phyloP scores from a whole-genome alignment of 441 rosid species.

The Adansonia grandidieri region DNA sequence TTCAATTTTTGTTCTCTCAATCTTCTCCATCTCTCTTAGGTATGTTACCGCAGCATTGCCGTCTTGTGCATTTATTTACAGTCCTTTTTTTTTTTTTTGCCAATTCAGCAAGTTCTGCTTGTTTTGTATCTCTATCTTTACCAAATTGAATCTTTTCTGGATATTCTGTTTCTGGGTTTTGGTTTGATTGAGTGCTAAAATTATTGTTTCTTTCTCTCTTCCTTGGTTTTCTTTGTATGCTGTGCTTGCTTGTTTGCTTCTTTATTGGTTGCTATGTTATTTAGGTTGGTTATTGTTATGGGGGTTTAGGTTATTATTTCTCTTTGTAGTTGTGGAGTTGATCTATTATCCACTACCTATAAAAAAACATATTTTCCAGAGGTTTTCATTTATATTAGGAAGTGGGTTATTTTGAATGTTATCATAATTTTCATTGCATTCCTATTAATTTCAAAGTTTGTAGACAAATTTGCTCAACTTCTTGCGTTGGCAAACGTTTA shows the following conservation, averaged over 20 bases:
- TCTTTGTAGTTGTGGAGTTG: neutral
- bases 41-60: neutral
- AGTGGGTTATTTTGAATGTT: neutral
- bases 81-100: neutral
- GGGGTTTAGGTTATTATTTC: neutral
- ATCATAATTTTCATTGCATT: neutral
- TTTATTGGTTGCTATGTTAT: neutral
- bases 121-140: neutral
- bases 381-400: neutral
- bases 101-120: neutral
- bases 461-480: neutral
- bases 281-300: neutral
- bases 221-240: neutral
- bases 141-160: neutral
- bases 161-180: neutral
- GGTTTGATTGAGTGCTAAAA: neutral
- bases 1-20: neutral
- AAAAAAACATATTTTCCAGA: neutral
- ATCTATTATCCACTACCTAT: neutral
- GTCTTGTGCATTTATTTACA: neutral
- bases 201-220: neutral
- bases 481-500: neutral
- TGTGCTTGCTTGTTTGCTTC: neutral
- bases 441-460: conserved; percentile 2
- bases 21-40: neutral